These are phyloP conservation scores for Kodamaea jinghongensis DNA, from an alignment of 805 yeast species.

Conservation along the genomic window DNA sequence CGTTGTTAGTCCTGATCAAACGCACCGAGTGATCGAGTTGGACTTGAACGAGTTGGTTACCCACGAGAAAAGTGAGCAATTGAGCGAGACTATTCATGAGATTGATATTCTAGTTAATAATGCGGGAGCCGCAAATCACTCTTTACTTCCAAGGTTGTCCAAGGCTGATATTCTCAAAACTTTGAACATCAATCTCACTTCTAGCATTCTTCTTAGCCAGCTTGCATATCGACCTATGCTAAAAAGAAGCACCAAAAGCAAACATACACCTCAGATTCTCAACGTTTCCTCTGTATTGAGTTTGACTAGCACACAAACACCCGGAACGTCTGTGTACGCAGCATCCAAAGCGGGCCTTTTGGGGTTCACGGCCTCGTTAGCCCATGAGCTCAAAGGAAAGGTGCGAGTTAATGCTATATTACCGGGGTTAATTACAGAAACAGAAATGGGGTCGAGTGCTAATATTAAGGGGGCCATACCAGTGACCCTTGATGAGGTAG, in stretches of 20 bases:
- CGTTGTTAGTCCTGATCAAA: conserved; percentile 13
- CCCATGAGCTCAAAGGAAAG: conserved; percentile 54
- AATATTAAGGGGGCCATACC: conserved; percentile 18
- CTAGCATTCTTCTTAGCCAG: conserved; percentile 61
- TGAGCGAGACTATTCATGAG: conserved; percentile 25
- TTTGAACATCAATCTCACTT: conserved; percentile 53
- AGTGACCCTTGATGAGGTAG: conserved; percentile 29
- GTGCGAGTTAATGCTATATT: conserved; percentile 63
- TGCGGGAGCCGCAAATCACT: conserved; percentile 63
- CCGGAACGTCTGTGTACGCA: conserved; percentile 65
- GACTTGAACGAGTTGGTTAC: conserved; percentile 26
- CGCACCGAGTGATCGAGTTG: conserved; percentile 30
- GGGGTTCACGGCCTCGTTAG: conserved; percentile 58
- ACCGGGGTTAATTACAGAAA: conserved; percentile 66
- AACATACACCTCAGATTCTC: conserved; percentile 40
- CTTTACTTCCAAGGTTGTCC: conserved; percentile 46
- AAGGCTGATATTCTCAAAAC: conserved; percentile 42
- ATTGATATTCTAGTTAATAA: conserved; percentile 56
- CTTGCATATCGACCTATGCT: conserved; percentile 52
- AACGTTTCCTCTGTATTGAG: conserved; percentile 70
- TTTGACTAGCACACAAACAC: conserved; percentile 26
- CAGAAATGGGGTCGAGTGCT: conserved; percentile 57
- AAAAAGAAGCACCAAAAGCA: conserved; percentile 11
- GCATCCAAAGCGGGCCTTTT: conserved; percentile 70
- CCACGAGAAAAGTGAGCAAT: conserved; percentile 5